Evolutionary conservation across 306 rosid genomes (phyloP).

Genomic region (Citrullus mucosospermus): DNA sequence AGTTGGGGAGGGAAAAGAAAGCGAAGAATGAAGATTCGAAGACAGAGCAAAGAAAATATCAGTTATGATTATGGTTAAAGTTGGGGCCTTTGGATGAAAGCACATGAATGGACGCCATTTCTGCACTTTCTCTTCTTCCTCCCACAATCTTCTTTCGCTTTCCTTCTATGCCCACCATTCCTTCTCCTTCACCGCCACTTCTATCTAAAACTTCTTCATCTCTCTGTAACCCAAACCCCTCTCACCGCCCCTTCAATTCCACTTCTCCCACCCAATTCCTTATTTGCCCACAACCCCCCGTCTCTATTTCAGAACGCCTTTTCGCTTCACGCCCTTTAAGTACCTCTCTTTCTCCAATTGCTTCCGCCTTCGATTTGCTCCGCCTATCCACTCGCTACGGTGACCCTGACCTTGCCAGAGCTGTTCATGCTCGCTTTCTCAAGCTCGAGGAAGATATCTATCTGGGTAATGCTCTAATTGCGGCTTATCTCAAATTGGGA

Average conservation of each 20-base stretch:
- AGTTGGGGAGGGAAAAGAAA: neutral
- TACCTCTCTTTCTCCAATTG: conserved; percentile 2
- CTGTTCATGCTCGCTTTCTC: conserved; percentile 42
- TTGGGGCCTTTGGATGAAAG: conserved; percentile 11
- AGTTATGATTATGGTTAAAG: neutral
- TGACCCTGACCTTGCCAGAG: conserved; percentile 31
- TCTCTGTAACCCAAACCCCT: conserved; percentile 2
- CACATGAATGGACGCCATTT: neutral
- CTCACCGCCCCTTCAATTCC: conserved; percentile 4
- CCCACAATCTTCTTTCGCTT: neutral
- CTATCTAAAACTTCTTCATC: neutral
- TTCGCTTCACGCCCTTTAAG: neutral
- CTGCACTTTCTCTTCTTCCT: conserved; percentile 13
- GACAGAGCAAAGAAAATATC: neutral
- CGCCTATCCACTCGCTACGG: conserved; percentile 33
- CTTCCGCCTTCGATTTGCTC: conserved; percentile 24
- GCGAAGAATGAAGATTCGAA: neutral
- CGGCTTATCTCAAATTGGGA: conserved; percentile 41
- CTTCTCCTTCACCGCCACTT: neutral
- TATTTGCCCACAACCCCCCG: neutral
- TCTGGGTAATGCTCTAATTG: conserved; percentile 36
- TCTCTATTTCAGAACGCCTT: neutral
- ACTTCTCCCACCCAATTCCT: neutral
- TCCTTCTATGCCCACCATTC: neutral
- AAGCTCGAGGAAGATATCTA: conserved; percentile 32